Base-by-base conservation (phyloP, 1,284 basidiomycete genomes). In the Ceratobasidium sp. region DNA sequence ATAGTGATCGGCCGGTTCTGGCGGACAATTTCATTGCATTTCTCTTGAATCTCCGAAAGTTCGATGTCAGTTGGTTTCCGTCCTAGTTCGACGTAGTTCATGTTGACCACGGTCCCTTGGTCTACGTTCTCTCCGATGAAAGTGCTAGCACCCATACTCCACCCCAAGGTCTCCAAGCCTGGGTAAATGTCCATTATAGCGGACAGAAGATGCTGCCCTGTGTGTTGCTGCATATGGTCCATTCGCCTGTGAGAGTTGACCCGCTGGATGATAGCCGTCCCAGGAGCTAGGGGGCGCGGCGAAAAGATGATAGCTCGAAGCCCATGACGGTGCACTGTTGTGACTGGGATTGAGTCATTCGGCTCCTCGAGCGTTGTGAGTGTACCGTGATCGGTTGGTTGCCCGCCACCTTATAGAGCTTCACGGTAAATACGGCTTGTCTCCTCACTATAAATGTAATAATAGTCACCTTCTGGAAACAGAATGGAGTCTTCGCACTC, bases 201-300 rank as follows among this genome's bases (percentile, higher is more conserved):
- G 33, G 64, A 68, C 3, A 78, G 44, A 3, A 78, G 73, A 42
- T 78, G 78, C 40, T 78, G 78, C 12, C 78, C 78, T 0, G 78
- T 78, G 33, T 78, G 78, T 28, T 78, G 78, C 28, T 78, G 78
- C 78, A 78, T 78, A 56, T 78, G 78, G 38, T 78, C 78, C 71
- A 66, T 66, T 20, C 78, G 48, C 23, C 78, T 26, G 57, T 44
- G 48, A 9, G 50, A 64, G 26, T 74, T 52, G 20, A 78, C 71
- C 6, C 42, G 71, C 40, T 75, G 78, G 17, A 42, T 69, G 17
- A 78, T 50, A 0, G 13, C 44, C 20, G 70, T 59, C 13, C 78
- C 73, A 6, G 78, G 71, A 10, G 33, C 65, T 2, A 76, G 54
- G 0, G 78, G 78, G 13, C 54, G 64, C 3, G 78, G 50, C 6